Base-by-base conservation (phyloP, 2,329 filamentous ascomycete species). In the Xylariales sp. region DNA sequence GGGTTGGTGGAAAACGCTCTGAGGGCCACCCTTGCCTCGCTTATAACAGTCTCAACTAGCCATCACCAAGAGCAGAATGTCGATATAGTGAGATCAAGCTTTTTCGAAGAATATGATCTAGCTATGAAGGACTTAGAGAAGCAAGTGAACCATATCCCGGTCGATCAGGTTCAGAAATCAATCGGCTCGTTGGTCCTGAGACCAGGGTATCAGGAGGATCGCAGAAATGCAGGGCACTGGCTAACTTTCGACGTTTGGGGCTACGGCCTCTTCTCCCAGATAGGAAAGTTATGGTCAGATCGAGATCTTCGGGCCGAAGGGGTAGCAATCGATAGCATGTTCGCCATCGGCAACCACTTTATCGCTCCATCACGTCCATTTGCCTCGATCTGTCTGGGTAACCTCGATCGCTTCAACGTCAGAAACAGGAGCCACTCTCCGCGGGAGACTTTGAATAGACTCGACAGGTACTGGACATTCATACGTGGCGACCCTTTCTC, bases 211-310 rank as follows among this genome's bases (percentile, higher is more conserved):
- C n/a, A n/a, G n/a, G n/a, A n/a, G n/a, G n/a, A n/a, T n/a, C n/a
- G n/a, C n/a, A n/a, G n/a, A n/a, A n/a, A n/a, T n/a, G n/a, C 29
- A 32, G 29, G 7, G 14, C 25, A 11, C 37, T 32, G 19, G 10
- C 37, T 40, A 31, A 31, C 14, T 21, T 21, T 12, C 7, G 14
- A 11, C 18, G 36, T 40, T 7, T 51, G 47, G 49, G 46, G 49
- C 3, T 50, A 51, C 31, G 9, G 49, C 11, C 21, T 52, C n/a
- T 57, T 50, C 36, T 47, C 46, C 24, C 39, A 47, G 8, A 40
- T 57, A 18, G 51, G 53, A 16, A 41, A 18, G 11, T 14, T 48
- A 7, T 22, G 34, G n/a, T 27, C 19, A 1, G 42, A 55, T 22
- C 25, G 31, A 25, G 51, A 55, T 33, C 34, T 54, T 11, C 29